These are phyloP conservation scores for Backusella australiensis DNA, from an alignment of 192 early-diverging fungal genomes.

Conservation along the genomic window DNA sequence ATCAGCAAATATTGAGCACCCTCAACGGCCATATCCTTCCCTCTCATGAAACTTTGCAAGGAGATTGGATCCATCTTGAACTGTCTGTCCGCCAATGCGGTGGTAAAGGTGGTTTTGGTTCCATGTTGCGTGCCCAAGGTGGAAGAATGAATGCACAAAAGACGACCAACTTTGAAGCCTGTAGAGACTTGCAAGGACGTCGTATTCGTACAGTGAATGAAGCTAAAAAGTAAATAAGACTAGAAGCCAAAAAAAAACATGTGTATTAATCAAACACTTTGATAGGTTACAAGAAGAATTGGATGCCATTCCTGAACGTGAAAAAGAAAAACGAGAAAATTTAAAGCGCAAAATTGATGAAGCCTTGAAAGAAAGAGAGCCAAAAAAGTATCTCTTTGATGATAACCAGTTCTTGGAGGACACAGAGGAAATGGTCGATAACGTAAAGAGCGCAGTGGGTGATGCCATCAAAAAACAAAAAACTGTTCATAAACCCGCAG, in stretches of 20 bases:
- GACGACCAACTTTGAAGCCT: conserved; percentile 89
- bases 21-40: conserved; percentile 36
- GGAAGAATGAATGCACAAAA: conserved; percentile 86
- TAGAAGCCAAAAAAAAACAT: too few relatives aligned
- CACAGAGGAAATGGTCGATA: conserved; percentile 63
- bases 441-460: conserved; percentile 56
- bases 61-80: conserved; percentile 31
- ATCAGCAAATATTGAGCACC: conserved; percentile 42
- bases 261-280: too few relatives aligned
- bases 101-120: conserved; percentile 98
- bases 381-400: conserved; percentile 80
- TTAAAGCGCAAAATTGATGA: conserved; percentile 80
- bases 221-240: conserved; percentile 62
- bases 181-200: conserved; percentile 89
- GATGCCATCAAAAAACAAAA: conserved; percentile 33
- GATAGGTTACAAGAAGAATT: conserved; percentile 69
- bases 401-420: conserved; percentile 72
- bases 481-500: neutral
- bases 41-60: conserved; percentile 36
- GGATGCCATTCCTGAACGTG: conserved; percentile 63
- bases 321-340: conserved; percentile 58
- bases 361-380: conserved; percentile 59
- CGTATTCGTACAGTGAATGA: conserved; percentile 89
- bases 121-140: conserved; percentile 90
- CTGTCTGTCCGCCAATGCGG: conserved; percentile 61